Evolutionary conservation across 2,329 filamentous ascomycete genomes (phyloP), one percentile per base, ranked within the genome.

Genomic region (Alternaria gansuensis): DNA sequence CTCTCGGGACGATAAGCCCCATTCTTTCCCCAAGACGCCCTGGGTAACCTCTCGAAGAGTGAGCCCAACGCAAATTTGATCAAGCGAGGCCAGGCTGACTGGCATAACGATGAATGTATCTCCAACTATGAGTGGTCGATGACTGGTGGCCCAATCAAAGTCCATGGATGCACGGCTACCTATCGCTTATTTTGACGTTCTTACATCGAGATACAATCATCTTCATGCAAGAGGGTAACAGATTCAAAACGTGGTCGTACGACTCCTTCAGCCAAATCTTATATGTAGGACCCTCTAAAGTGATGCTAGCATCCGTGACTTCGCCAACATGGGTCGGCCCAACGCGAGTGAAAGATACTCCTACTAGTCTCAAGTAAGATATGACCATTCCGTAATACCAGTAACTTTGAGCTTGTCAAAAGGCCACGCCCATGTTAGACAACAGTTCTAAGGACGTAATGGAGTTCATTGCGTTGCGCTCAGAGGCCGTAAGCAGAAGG

Each of bases 271-370:
- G n/a, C 4, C 23, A 9, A 7, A 23, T 11, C 4, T 14, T 43
- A 2, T 13, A 44, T 7, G 2, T 5, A 7, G 4, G 37, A 10
- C 50, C 50, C n/a, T 34, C 21, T 1, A 52, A 3, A 6, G 8
- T 36, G n/a, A 44, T 21, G 21, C 23, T 52, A 2, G 50, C 50
- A 10, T 44, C 13, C 7, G 23, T 1, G 21, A 52, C 39, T 13
- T 52, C 14, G n/a, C 50, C 50, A 9, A 52, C 23, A 10, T 52
- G 50, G 11, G 23, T 9, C n/a, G 39, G 39, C 9, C 50, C 29
- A 4, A 28, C 1, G 0, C 5, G 26, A 6, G 39, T 28, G 24
- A 44, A 52, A 1, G 39, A 29, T 0, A 44, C 10, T 10, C 36
- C 50, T 17, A 44, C 4, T 13, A 44, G 14, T 4, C 23, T 26